Percentiles rank a stretch among this genome's conserved stretches.
Conservation (phyloP, 2,329 filamentous ascomycete genomes). For the Penicillium hesseltinei region DNA sequence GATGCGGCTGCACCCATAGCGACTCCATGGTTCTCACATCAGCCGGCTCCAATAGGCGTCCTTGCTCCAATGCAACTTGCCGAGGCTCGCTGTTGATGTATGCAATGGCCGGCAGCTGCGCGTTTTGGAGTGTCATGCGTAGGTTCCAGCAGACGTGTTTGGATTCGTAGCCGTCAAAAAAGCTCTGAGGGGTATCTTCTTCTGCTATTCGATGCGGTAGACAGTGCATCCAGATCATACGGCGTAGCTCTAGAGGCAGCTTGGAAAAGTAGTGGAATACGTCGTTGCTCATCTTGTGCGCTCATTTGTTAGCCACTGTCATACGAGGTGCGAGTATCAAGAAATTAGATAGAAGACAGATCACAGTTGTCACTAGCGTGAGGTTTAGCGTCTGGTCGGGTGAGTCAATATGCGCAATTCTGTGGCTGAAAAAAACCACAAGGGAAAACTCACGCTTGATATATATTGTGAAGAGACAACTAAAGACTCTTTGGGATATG, state of each 20-base stretch:
- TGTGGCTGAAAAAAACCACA: too few species aligned
- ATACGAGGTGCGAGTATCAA: too few species aligned
- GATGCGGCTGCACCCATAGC: background rate
- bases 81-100: background rate
- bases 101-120: background rate
- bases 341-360: too few species aligned
- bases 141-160: background rate
- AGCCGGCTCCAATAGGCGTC: background rate
- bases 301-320: background rate
- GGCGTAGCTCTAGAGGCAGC: background rate
- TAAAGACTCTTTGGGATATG: too few species aligned
- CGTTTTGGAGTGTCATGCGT: background rate
- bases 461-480: too few species aligned
- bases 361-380: too few species aligned
- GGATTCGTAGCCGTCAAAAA: background rate
- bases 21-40: background rate
- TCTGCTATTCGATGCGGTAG: conserved; percentile 2
- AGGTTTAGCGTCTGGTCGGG: too few species aligned
- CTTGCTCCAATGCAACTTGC: background rate
- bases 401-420: too few species aligned
- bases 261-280: background rate
- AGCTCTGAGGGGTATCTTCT: background rate
- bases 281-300: background rate
- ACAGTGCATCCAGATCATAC: background rate
- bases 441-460: too few species aligned